These are phyloP conservation scores for Bretziella fagacearum DNA, from an alignment of 2,329 filamentous ascomycete genomes.

Conservation along the genomic window DNA sequence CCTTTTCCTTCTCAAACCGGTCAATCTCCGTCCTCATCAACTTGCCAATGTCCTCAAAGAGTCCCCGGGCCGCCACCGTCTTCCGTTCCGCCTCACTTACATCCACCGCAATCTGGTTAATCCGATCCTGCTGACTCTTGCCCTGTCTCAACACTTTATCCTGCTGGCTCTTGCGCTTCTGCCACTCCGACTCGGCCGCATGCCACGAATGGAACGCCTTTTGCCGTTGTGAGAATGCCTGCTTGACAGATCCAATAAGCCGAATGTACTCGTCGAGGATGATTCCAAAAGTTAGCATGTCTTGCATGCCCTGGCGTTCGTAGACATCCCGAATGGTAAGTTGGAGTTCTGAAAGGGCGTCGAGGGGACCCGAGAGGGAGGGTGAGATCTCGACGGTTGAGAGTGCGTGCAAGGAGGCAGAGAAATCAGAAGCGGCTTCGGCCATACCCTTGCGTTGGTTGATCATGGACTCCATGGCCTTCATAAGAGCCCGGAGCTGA, in stretches of 20 bases:
- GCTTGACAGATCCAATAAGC: conserved; percentile 86
- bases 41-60: conserved; percentile 96
- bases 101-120: conserved; percentile 83
- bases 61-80: conserved; percentile 70
- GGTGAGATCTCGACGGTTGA: conserved; percentile 86
- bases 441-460: conserved; percentile 82
- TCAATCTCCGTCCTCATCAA: conserved; percentile 85
- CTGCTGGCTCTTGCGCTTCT: conserved; percentile 75
- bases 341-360: conserved; percentile 83
- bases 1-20: conserved; percentile 89
- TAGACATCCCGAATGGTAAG: conserved; percentile 89
- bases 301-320: conserved; percentile 90
- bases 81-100: conserved; percentile 89
- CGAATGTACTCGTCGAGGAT: conserved; percentile 98
- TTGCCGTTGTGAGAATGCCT: conserved; percentile 78
- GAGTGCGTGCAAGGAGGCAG: conserved; percentile 76
- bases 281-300: conserved; percentile 88
- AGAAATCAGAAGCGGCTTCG: conserved; percentile 86
- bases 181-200: conserved; percentile 69
- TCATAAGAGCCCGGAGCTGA: conserved; percentile 76
- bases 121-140: conserved; percentile 84
- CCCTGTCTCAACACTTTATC: conserved; percentile 93
- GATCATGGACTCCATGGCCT: conserved; percentile 87
- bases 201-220: conserved; percentile 96
- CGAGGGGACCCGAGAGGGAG: conserved; percentile 70